phyloP scores from a whole-genome alignment of 176 grass and related monocot species.

The Puccinellia tenuiflora region DNA sequence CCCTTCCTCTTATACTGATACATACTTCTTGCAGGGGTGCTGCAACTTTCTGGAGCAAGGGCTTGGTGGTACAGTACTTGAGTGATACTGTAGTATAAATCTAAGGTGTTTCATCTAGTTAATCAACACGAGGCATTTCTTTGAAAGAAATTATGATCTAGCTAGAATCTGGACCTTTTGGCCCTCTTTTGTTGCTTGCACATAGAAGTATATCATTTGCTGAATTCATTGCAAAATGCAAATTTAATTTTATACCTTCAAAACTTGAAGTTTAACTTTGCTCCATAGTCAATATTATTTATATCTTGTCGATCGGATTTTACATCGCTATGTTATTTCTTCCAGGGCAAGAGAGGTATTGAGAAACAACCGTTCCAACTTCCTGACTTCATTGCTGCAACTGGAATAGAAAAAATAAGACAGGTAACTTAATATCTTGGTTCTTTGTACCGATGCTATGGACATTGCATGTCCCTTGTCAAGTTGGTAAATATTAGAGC shows the following conservation, averaged over 20 bases:
- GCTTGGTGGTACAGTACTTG: constrained; percentile 42
- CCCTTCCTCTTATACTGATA: constrained; percentile 67
- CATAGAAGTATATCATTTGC: background rate
- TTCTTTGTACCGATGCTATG: background rate
- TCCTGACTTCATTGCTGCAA: constrained; percentile 92
- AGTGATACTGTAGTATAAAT: constrained; percentile 38
- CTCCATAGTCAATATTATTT: background rate
- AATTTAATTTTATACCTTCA: background rate
- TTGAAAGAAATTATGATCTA: constrained; percentile 17
- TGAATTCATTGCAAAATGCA: background rate
- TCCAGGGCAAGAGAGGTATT: constrained; percentile 87
- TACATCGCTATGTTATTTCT: constrained; percentile 33
- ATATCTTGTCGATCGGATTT: constrained; percentile 19
- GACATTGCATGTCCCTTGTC: background rate
- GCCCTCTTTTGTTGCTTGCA: background rate
- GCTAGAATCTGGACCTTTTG: constrained; percentile 7
- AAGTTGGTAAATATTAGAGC: background rate
- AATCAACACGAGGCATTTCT: constrained; percentile 28
- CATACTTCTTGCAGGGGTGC: constrained; percentile 72
- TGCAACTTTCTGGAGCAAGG: constrained; percentile 51
- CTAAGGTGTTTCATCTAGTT: constrained; percentile 39
- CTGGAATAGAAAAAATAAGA: constrained; percentile 96
- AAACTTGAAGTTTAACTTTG: constrained; percentile 2
- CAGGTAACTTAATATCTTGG: constrained; percentile 42
- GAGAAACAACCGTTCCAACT: constrained; percentile 94